phyloP scores from a whole-genome alignment of 805 yeast species.

The Myxozyma vanderwaltii region DNA sequence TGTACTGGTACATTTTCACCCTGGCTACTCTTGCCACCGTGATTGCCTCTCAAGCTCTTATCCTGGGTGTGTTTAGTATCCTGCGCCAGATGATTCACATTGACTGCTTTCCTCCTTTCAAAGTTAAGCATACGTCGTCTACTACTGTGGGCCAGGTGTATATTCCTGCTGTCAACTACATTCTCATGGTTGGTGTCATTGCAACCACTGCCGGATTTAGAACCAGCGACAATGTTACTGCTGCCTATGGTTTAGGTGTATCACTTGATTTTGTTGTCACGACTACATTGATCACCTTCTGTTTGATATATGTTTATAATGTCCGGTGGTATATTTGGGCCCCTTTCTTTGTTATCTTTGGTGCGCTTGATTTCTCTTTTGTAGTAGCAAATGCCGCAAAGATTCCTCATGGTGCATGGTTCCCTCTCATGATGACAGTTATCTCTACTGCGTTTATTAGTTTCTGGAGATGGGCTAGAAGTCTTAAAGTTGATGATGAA shows the following conservation, averaged over 20 bases:
- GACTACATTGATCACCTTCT: slow-evolving; percentile 49
- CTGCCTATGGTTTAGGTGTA: slow-evolving; percentile 64
- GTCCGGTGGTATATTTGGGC: slow-evolving; percentile 44
- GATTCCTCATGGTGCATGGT: slow-evolving; percentile 65
- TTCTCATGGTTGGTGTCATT: slow-evolving; percentile 55
- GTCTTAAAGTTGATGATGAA: slow-evolving; percentile 47
- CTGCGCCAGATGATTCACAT: slow-evolving; percentile 55
- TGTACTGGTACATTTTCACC: slow-evolving; percentile 54
- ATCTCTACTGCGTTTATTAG: slow-evolving; percentile 46
- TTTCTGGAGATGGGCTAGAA: slow-evolving; percentile 55
- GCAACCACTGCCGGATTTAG: slow-evolving; percentile 51
- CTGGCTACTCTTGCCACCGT: slow-evolving; percentile 58
- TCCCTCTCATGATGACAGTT: slow-evolving; percentile 53
- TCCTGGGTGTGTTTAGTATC: slow-evolving; percentile 57
- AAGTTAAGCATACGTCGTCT: slow-evolving; percentile 50
- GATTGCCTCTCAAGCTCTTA: slow-evolving; percentile 63
- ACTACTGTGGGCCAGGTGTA: slow-evolving; percentile 54
- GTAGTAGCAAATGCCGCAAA: slow-evolving; percentile 54
- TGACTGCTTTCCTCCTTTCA: slow-evolving; percentile 57
- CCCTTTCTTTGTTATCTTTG: slow-evolving; percentile 45
- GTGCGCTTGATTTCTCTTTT: slow-evolving; percentile 52
- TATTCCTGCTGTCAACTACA: slow-evolving; percentile 54
- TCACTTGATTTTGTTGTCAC: slow-evolving; percentile 59
- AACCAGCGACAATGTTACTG: slow-evolving; percentile 53
- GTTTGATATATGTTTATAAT: slow-evolving; percentile 52